Evolutionary conservation across 345 rosid genomes (phyloP).

Genomic region (Populus deltoides): DNA sequence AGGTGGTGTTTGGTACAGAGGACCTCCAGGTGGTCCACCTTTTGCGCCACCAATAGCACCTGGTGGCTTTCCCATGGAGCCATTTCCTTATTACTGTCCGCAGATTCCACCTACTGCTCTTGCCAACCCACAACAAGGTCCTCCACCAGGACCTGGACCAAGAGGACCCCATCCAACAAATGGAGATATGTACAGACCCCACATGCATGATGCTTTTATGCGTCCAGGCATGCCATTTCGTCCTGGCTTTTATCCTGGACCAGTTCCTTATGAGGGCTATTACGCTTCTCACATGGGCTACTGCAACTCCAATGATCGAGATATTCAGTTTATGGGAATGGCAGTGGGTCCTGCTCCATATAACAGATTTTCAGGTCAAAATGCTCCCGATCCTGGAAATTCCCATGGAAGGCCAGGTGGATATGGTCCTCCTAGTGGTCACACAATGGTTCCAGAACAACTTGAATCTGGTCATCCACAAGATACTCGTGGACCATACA

Average conservation of each 20-base stretch:
- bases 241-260: conserved; percentile 86
- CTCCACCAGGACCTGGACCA: conserved; percentile 63
- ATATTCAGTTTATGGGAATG: conserved; percentile 69
- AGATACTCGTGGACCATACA: conserved; percentile 56
- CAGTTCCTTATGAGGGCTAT: conserved; percentile 68
- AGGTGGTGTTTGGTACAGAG: conserved; percentile 88
- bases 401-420: conserved; percentile 55
- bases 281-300: conserved; percentile 87
- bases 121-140: conserved; percentile 51
- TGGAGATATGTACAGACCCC: conserved; percentile 80
- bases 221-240: conserved; percentile 80
- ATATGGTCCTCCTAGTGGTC: conserved; percentile 47
- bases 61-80: conserved; percentile 81
- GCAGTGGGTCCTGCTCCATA: conserved; percentile 57
- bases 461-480: conserved; percentile 54
- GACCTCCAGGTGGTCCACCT: conserved; percentile 74
- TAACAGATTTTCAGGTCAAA: conserved; percentile 51
- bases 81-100: conserved; percentile 73
- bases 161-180: conserved; percentile 65
- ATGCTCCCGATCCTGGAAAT: conserved; percentile 46
- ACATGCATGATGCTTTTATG: conserved; percentile 66
- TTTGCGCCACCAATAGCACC: conserved; percentile 73
- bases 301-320: conserved; percentile 63
- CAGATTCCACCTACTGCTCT: conserved; percentile 57
- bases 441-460: conserved; percentile 44